phyloP scores from a whole-genome alignment of 352 stramenopile genomes.

The Phytophthora kernoviae region DNA sequence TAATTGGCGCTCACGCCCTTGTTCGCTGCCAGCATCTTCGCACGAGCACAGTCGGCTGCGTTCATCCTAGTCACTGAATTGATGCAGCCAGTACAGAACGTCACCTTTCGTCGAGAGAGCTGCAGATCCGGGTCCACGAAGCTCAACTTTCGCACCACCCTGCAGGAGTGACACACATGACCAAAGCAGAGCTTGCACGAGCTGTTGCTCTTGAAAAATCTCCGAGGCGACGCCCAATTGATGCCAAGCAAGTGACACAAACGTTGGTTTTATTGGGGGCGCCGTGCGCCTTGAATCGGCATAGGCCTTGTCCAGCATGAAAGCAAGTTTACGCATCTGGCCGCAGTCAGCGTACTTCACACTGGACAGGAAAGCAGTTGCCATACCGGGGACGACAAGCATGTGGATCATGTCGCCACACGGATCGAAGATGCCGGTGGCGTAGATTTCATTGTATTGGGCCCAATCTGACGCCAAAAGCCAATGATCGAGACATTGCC shows the following conservation, averaged over 20 bases:
- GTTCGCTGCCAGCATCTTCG: conserved; percentile 11
- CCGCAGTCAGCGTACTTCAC: conserved; percentile 25
- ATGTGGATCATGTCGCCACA: conserved; percentile 23
- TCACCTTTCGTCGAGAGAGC: conserved; percentile 36
- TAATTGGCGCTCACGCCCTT: conserved; percentile 8
- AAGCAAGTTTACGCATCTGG: conserved; percentile 31
- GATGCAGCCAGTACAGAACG: conserved; percentile 35
- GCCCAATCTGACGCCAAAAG: conserved; percentile 28
- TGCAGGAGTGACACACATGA: conserved; percentile 31
- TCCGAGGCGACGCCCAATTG: conserved; percentile 14
- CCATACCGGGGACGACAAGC: conserved; percentile 26
- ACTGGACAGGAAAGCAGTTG: conserved; percentile 24
- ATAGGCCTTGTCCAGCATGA: conserved; percentile 32
- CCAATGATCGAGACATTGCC: conserved; percentile 39
- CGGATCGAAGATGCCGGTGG: conserved; percentile 31
- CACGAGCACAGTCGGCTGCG: conserved; percentile 10
- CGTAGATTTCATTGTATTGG: conserved; percentile 35
- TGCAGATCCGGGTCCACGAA: conserved; percentile 35
- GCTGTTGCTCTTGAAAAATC: conserved; percentile 16
- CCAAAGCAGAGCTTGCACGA: conserved; percentile 36
- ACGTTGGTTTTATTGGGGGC: conserved; percentile 19
- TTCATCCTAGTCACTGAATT: conserved; percentile 13
- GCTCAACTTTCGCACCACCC: conserved; percentile 31
- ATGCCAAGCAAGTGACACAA: conserved; percentile 21
- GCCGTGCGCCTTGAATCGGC: conserved; percentile 3